These are phyloP conservation scores for Ilex paraguariensis DNA, from an alignment of 305 asterid species.

Conservation along the genomic window DNA sequence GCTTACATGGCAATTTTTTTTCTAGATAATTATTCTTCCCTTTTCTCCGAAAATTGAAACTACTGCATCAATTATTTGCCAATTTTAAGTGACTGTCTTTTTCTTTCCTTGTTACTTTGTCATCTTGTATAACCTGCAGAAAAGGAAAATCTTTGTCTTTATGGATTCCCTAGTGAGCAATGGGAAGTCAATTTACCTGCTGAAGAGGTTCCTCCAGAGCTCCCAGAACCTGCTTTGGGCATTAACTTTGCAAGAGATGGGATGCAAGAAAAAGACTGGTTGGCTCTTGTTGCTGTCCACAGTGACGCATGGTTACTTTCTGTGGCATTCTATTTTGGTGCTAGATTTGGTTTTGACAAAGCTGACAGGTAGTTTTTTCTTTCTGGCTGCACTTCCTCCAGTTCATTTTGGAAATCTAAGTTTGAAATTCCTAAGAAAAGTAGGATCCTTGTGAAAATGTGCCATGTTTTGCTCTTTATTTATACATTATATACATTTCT, in stretches of 20 bases:
- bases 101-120: background rate
- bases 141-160: slow-evolving; percentile 47
- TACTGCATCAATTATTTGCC: background rate
- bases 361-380: slow-evolving; percentile 30
- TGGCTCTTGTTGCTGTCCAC: slow-evolving; percentile 48
- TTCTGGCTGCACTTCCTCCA: background rate
- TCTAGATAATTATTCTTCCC: background rate
- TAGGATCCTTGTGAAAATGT: no score
- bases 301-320: slow-evolving; percentile 45
- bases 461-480: no score
- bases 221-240: slow-evolving; percentile 53
- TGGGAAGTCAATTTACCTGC: slow-evolving; percentile 53
- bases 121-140: slow-evolving; percentile 23
- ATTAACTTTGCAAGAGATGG: slow-evolving; percentile 57
- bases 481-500: no score
- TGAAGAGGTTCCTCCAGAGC: slow-evolving; percentile 52
- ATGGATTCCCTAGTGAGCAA: slow-evolving; percentile 38
- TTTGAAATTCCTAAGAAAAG: no score
- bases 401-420: background rate
- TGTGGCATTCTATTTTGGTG: slow-evolving; percentile 49
- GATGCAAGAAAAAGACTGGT: slow-evolving; percentile 47
- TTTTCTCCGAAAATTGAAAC: background rate
- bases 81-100: background rate
- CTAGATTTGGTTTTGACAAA: slow-evolving; percentile 44
- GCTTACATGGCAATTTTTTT: background rate